Base-by-base conservation (phyloP, 768 basidiomycete genomes). In the Suillus fuscotomentosus region DNA sequence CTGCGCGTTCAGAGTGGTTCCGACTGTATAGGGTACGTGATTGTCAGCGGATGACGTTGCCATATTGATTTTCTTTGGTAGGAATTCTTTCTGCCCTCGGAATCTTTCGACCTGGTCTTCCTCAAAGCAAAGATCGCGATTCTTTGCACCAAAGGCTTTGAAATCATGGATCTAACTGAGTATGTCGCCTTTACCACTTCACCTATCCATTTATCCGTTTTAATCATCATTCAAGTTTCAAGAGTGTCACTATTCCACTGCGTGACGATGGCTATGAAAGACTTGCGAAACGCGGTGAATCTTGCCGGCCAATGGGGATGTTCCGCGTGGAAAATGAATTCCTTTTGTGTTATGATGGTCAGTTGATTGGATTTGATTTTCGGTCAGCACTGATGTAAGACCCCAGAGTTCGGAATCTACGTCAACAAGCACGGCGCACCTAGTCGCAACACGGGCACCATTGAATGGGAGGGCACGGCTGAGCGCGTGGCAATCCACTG, bases 111-210 rank as follows among this genome's bases (percentile, higher is more conserved):
- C 72, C 81, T 98, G 50, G 88, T 95, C 66, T 99, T 98, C 84
- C 80, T 98, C 63, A 95, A 96, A 74, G 91, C 92, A 10, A 92
- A 91, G 78, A 91, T 99, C 66, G 95, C 92, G 4, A 92, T 99
- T 63, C 84, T 97, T 36, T 96, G 96, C 69, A 88, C 92, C 0
- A 94, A 93, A 72, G 95, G 96, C 47, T 98, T 98, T 70, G 96
- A 98, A 76, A 97, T 98, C 70, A 98, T 99, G 92, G 94, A 98
- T 70, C 83, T 98, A 48, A 87, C 88, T 27, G 93, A 96, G 92
- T 97, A 79, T 53, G 92, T 75, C 17, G 11, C 5, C 9, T 11
- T 24, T 27, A 20, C 17, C 17, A 20, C 38, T 5, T 57, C 41
- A 59, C 9, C 17, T 27, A 24, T 42, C 17, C 5, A 24, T 42